phyloP scores from a whole-genome alignment of 495 filamentous ascomycete species.

The Parathielavia hyrcaniae region DNA sequence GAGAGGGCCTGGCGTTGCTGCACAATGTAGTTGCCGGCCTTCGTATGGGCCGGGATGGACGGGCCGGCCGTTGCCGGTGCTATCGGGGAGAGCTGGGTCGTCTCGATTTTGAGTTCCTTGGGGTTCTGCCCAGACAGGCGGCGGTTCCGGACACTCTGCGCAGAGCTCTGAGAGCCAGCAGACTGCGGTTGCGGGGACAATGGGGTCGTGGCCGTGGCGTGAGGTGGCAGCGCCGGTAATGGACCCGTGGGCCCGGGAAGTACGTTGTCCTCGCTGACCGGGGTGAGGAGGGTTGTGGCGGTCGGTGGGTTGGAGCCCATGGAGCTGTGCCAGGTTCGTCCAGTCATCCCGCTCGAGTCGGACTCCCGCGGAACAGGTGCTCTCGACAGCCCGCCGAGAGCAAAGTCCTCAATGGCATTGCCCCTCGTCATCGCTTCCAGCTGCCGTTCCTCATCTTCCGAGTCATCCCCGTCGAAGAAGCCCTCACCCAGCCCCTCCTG shows the following conservation, averaged over 20 bases:
- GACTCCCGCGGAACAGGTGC: conserved; percentile 80
- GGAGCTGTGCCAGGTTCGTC: conserved; percentile 83
- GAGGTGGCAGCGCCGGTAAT: conserved; percentile 36
- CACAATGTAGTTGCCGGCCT: conserved; percentile 36
- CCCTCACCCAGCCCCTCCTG: conserved; percentile 27
- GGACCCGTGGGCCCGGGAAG: conserved; percentile 27
- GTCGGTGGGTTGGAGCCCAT: conserved; percentile 71
- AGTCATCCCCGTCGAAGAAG: conserved; percentile 62
- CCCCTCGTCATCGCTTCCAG: conserved; percentile 88
- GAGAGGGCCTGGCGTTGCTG: conserved; percentile 44
- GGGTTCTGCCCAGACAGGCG: conserved; percentile 72
- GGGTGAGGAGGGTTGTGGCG: conserved; percentile 63
- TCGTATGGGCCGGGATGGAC: conserved; percentile 40
- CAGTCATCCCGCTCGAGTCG: conserved; percentile 77
- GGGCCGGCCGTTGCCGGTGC: conserved; percentile 36
- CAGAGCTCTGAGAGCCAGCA: conserved; percentile 29
- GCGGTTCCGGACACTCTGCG: conserved; percentile 64
- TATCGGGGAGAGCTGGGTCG: conserved; percentile 42
- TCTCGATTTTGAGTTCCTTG: conserved; percentile 88
- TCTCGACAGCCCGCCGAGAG: conserved; percentile 67
- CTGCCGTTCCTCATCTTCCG: conserved; percentile 84
- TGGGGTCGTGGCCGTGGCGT: conserved; percentile 26
- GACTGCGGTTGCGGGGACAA: conserved; percentile 29
- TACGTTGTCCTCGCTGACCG: conserved; percentile 59
- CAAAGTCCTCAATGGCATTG: conserved; percentile 81